Conservation (phyloP, 352 stramenopile genomes). For the Pythium chondricola region DNA sequence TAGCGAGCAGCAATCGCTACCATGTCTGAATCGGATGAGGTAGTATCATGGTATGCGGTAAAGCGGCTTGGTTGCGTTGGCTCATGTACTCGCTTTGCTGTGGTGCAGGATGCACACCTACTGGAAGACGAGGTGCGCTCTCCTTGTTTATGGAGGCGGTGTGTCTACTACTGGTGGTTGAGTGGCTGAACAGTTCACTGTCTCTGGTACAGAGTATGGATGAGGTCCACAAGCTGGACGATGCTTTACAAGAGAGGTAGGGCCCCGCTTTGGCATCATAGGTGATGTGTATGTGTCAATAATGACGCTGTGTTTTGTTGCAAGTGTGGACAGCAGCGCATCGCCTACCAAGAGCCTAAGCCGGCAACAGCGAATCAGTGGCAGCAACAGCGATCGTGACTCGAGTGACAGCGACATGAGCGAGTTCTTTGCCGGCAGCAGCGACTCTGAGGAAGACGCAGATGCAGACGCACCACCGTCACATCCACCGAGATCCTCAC, state of each 20-base stretch:
- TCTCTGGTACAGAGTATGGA: constrained; percentile 59
- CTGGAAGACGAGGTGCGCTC: constrained; percentile 41
- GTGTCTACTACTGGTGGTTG: too few relatives aligned
- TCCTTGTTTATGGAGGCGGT: not conserved
- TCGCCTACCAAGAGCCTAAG: constrained; percentile 28
- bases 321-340: constrained; percentile 47
- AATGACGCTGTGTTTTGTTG: not conserved
- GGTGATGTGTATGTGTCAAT: not conserved
- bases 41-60: too few relatives aligned
- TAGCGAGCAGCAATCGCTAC: too few relatives aligned
- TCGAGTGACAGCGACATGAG: constrained; percentile 16
- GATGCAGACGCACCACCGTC: not conserved
- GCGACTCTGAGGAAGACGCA: constrained; percentile 8
- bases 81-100: not conserved
- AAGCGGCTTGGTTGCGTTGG: not conserved
- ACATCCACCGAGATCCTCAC: not conserved
- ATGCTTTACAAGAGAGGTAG: constrained; percentile 44
- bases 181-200: too few relatives aligned
- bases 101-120: constrained; percentile 28
- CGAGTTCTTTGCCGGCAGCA: constrained; percentile 10
- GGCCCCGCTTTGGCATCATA: not conserved
- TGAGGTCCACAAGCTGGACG: constrained; percentile 59
- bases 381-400: constrained; percentile 5
- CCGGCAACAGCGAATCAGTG: not conserved
- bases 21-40: constrained; percentile 62